These are phyloP conservation scores for Vishniacozyma victoriae DNA, from an alignment of 768 basidiomycete species.

Conservation along the genomic window DNA sequence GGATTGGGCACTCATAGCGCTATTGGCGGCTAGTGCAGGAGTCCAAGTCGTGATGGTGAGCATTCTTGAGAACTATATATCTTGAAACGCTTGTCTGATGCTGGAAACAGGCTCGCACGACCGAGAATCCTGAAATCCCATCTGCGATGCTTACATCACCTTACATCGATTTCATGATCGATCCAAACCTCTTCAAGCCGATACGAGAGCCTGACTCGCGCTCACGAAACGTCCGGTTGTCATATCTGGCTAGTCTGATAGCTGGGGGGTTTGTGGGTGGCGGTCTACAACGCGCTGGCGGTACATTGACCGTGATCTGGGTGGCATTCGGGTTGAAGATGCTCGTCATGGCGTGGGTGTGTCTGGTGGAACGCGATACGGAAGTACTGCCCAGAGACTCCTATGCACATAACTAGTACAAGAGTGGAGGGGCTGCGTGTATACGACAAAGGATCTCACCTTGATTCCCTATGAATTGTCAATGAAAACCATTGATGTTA, in stretches of 20 bases:
- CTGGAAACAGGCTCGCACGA: background rate
- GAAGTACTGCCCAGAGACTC: background rate
- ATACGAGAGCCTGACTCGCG: background rate
- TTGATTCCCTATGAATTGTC: no score
- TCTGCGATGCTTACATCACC: background rate
- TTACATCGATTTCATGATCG: background rate
- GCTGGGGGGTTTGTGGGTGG: background rate
- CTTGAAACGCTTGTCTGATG: background rate
- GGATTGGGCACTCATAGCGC: background rate
- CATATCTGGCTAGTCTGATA: background rate
- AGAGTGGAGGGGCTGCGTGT: constrained; percentile 77
- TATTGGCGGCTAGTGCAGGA: background rate
- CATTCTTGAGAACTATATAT: no score
- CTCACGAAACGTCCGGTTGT: background rate
- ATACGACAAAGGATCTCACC: no score
- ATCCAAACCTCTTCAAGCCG: background rate
- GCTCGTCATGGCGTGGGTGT: background rate
- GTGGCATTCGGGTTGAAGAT: background rate
- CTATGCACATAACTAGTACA: constrained; percentile 48
- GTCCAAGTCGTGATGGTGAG: background rate
- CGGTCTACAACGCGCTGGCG: background rate
- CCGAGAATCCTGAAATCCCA: background rate
- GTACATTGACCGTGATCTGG: background rate
- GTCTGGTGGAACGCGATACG: background rate
- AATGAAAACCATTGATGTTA: no score